Evolutionary conservation across 768 basidiomycete genomes (phyloP).

Genomic region (Amanita rubescens): DNA sequence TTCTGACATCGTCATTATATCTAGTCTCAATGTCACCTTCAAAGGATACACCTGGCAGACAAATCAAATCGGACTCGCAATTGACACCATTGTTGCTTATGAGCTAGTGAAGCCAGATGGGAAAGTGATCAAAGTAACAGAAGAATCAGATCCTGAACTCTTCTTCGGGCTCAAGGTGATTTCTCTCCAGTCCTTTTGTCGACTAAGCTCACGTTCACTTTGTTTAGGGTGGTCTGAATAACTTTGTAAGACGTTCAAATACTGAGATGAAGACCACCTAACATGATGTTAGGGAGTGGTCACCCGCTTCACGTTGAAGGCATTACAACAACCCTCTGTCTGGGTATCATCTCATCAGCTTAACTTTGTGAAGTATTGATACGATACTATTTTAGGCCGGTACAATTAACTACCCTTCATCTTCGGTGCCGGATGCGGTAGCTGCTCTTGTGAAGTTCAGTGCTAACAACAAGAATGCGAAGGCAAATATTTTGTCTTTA

Average conservation of each 20-base stretch:
- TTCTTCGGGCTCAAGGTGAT: constrained; percentile 38
- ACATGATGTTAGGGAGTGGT: constrained; percentile 45
- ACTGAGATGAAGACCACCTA: constrained; percentile 33
- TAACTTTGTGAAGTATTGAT: background rate
- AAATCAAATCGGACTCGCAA: background rate
- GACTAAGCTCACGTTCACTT: constrained; percentile 11
- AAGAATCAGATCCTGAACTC: constrained; percentile 26
- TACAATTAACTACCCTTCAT: too few relatives aligned
- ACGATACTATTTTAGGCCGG: background rate
- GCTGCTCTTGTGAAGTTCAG: too few relatives aligned
- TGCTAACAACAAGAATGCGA: too few relatives aligned
- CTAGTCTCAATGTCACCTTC: too few relatives aligned
- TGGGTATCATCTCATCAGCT: constrained; percentile 35
- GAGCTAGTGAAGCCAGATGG: constrained; percentile 56
- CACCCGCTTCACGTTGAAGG: constrained; percentile 47
- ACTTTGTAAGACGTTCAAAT: constrained; percentile 36
- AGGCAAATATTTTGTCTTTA: too few relatives aligned
- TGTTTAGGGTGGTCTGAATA: constrained; percentile 51
- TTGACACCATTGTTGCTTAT: constrained; percentile 43
- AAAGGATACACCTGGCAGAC: constrained; percentile 51
- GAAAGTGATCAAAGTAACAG: constrained; percentile 28
- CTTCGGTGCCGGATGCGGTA: too few relatives aligned
- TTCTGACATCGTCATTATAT: too few relatives aligned
- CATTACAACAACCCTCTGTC: constrained; percentile 47
- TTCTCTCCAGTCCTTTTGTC: background rate